Percentiles rank a stretch among this genome's conserved stretches.
These are phyloP conservation scores for Xylariales sp. DNA, from an alignment of 2,329 filamentous ascomycete species.

Conservation along the genomic window DNA sequence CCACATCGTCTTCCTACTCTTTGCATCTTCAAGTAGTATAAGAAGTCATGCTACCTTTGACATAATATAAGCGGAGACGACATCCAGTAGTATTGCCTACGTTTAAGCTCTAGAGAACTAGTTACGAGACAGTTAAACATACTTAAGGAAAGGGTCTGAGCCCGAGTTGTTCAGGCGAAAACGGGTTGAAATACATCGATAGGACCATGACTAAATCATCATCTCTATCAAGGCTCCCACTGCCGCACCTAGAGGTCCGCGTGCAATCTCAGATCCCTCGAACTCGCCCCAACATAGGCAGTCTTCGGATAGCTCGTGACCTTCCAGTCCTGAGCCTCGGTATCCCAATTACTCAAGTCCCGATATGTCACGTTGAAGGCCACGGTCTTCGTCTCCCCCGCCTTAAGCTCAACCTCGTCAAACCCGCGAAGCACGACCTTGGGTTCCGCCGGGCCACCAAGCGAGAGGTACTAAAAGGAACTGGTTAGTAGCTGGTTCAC, in stretches of 20 bases:
- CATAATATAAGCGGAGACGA: too few relatives aligned
- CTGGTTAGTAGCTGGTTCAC: constrained; percentile 10
- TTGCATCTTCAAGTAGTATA: too few relatives aligned
- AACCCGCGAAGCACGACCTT: constrained; percentile 79
- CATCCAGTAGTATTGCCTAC: too few relatives aligned
- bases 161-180: too few relatives aligned
- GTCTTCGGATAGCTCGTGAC: constrained; percentile 62
- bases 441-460: constrained; percentile 80
- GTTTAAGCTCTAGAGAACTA: too few relatives aligned
- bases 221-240: too few relatives aligned
- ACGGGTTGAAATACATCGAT: too few relatives aligned
- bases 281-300: constrained; percentile 64
- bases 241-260: neutral
- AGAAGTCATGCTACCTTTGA: too few relatives aligned
- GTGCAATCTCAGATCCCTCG: constrained; percentile 43
- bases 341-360: constrained; percentile 90
- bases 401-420: constrained; percentile 76
- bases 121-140: too few relatives aligned
- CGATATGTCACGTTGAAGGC: constrained; percentile 77
- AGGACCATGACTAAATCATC: too few relatives aligned
- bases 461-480: constrained; percentile 70
- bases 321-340: constrained; percentile 81
- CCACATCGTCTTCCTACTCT: too few relatives aligned
- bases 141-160: too few relatives aligned
- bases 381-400: constrained; percentile 75